These are phyloP conservation scores for Macrocybe gigantea DNA, from an alignment of 768 basidiomycete species.

Conservation along the genomic window DNA sequence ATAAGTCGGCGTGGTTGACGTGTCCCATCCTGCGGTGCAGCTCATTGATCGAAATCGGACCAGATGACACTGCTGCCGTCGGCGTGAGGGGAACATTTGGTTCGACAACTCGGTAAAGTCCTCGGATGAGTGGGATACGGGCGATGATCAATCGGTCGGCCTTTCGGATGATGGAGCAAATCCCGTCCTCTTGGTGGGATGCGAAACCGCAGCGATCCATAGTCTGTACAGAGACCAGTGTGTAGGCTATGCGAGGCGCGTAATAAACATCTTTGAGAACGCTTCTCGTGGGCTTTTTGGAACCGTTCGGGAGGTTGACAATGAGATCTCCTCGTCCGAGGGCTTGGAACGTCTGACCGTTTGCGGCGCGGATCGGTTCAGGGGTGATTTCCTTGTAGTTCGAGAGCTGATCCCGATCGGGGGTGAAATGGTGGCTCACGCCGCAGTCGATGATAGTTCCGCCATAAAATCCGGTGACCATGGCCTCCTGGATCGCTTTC, in stretches of 20 bases:
- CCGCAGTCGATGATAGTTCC: conserved; percentile 33
- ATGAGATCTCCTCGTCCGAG: no score
- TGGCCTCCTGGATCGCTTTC: no score
- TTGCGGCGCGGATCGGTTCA: conserved; percentile 22
- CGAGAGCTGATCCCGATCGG: conserved; percentile 21
- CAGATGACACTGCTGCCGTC: conserved; percentile 27
- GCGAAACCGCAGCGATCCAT: conserved; percentile 26
- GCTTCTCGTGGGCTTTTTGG: no score
- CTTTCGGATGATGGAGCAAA: conserved; percentile 18
- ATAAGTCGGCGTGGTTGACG: conserved; percentile 8
- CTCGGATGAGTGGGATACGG: conserved; percentile 19
- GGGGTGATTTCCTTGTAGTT: conserved; percentile 20
- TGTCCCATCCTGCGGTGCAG: no score
- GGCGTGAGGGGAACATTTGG: conserved; percentile 19
- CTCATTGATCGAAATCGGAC: conserved; percentile 28
- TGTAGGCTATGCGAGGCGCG: no score
- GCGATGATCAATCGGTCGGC: conserved; percentile 14
- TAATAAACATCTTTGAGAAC: no score
- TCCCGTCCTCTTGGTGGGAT: conserved; percentile 23
- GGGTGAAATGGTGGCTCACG: conserved; percentile 29
- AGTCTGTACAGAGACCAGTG: no score
- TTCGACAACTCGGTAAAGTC: no score
- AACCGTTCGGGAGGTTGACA: no score
- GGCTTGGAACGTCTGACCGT: conserved; percentile 22
- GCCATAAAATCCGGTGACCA: no score